A percentile compares a stretch with the other conserved stretches of the same genome.
Conservation (phyloP, 129 eudicot species). For the Lactuca saligna region DNA sequence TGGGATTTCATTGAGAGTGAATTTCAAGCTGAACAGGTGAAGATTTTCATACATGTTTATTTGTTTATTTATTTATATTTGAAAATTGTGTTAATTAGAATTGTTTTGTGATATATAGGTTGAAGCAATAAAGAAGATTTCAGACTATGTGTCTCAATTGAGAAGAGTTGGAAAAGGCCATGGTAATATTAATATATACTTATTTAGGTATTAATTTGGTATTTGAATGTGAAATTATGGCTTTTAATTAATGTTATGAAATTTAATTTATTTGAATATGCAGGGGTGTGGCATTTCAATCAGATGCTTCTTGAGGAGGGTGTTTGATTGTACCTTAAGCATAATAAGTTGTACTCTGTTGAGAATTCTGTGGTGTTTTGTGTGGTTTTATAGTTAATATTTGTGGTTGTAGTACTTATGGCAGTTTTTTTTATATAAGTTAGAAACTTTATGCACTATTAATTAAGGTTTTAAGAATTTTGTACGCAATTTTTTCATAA, state of each 20-base stretch:
- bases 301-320: constrained; percentile 74
- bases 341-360: constrained; percentile 11
- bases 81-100: neutral
- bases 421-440: neutral
- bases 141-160: constrained; percentile 83
- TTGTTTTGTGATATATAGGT: constrained; percentile 58
- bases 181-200: constrained; percentile 45
- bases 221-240: neutral
- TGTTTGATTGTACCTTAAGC: constrained; percentile 13
- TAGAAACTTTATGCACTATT: neutral
- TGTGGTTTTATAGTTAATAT: constrained; percentile 1
- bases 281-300: constrained; percentile 99
- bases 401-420: constrained; percentile 9
- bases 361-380: neutral
- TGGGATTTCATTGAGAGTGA: constrained; percentile 83
- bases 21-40: constrained; percentile 81
- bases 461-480: too few species aligned
- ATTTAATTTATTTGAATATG: constrained; percentile 12
- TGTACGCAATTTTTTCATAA: too few species aligned
- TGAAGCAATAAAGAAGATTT: constrained; percentile 88
- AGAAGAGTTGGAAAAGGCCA: constrained; percentile 96
- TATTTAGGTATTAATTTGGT: too few species aligned
- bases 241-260: neutral
- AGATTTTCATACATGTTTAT: neutral
- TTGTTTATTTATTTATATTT: neutral